Percentiles rank a stretch among this genome's conserved stretches.
These are phyloP conservation scores for Talaromyces atroroseus DNA, from an alignment of 2,329 filamentous ascomycete genomes.

Conservation along the genomic window DNA sequence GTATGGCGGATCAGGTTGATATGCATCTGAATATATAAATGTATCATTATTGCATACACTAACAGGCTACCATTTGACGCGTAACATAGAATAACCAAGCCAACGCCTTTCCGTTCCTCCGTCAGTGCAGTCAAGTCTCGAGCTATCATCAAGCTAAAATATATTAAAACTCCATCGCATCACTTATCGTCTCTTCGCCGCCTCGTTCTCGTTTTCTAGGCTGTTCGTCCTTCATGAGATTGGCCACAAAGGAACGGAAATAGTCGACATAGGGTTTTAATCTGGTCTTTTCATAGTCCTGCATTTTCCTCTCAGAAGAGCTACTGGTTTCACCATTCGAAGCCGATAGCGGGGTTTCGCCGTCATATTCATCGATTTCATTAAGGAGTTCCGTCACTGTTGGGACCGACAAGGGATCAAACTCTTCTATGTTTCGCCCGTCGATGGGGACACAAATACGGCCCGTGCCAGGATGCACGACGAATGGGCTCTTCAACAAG, in stretches of 20 bases:
- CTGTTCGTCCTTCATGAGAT: constrained; percentile 69
- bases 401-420: constrained; percentile 83
- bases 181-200: constrained; percentile 31
- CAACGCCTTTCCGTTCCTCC: constrained; percentile 1
- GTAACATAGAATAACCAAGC: neutral
- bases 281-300: constrained; percentile 96
- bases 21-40: neutral
- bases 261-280: constrained; percentile 88
- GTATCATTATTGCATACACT: neutral
- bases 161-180: constrained; percentile 61
- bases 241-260: constrained; percentile 75
- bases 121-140: neutral
- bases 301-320: constrained; percentile 45
- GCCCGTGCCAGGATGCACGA: constrained; percentile 90
- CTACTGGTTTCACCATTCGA: constrained; percentile 35
- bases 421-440: constrained; percentile 64
- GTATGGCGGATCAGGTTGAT: neutral
- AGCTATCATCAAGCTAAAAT: neutral
- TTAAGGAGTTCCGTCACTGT: constrained; percentile 74
- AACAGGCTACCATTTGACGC: neutral
- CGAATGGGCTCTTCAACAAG: constrained; percentile 94
- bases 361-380: constrained; percentile 80
- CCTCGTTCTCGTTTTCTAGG: constrained; percentile 47
- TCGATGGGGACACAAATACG: constrained; percentile 95
- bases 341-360: constrained; percentile 35